Percentiles rank a stretch among this genome's conserved stretches.
Evolutionary conservation across 2,329 filamentous ascomycete species (phyloP).

Genomic region (Verticillium zaregamsianum): DNA sequence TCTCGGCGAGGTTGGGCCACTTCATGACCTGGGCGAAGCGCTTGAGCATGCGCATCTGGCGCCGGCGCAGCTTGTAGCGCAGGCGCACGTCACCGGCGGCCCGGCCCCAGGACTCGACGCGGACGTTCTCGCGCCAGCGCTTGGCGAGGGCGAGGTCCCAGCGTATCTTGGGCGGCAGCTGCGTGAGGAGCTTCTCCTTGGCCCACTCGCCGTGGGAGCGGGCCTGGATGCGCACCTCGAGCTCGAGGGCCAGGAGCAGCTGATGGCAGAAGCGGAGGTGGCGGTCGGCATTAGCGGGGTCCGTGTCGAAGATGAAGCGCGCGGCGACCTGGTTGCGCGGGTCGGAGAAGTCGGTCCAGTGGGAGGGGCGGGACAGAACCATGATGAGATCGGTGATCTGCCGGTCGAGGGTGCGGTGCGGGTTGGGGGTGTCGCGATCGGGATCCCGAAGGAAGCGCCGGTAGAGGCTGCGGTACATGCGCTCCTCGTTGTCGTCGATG

Average conservation of each 20-base stretch:
- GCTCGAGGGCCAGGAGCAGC: conserved; percentile 67
- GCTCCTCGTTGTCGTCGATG: conserved; percentile 51
- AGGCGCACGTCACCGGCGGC: conserved; percentile 54
- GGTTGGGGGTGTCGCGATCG: conserved; percentile 51
- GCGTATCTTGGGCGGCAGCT: conserved; percentile 66
- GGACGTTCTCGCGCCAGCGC: conserved; percentile 67
- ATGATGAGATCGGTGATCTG: conserved; percentile 71
- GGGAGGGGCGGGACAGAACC: conserved; percentile 59
- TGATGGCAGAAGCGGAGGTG: conserved; percentile 72
- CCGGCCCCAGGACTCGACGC: conserved; percentile 56
- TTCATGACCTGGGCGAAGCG: conserved; percentile 69
- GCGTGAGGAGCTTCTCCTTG: conserved; percentile 59
- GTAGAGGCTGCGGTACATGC: conserved; percentile 63
- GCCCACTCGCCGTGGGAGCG: conserved; percentile 56
- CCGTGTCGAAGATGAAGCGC: conserved; percentile 64
- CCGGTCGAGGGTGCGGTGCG: conserved; percentile 61
- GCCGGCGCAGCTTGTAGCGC: conserved; percentile 59
- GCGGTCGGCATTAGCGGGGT: conserved; percentile 48
- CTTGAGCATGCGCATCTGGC: conserved; percentile 64
- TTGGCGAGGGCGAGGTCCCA: conserved; percentile 72
- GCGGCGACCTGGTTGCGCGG: conserved; percentile 70
- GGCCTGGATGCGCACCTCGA: conserved; percentile 66
- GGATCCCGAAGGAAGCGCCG: conserved; percentile 64
- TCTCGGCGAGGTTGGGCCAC: conserved; percentile 68
- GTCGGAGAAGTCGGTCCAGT: conserved; percentile 69